Evolutionary conservation across 306 rosid genomes (phyloP).

Genomic region (Cucurbita pepo): DNA sequence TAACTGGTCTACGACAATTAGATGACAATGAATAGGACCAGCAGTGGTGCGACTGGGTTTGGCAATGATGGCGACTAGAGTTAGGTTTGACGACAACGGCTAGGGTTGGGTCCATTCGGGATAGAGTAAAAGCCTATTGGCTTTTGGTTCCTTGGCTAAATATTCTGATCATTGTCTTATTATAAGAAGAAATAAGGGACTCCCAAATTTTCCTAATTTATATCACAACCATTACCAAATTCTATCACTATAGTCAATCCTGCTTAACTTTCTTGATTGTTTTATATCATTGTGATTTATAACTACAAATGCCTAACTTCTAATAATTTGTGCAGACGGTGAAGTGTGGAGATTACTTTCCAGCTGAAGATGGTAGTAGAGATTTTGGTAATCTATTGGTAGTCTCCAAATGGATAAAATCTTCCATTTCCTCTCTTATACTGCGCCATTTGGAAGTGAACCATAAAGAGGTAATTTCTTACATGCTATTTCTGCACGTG

Average conservation of each 20-base stretch:
- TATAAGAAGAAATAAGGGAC: not conserved
- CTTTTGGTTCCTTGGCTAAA: no score
- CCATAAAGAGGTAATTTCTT: constrained; percentile 38
- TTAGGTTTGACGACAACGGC: no score
- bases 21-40: no score
- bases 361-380: constrained; percentile 80
- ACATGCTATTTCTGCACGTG: not conserved
- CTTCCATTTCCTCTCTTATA: constrained; percentile 44
- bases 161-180: no score
- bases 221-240: no score
- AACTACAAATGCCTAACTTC: not conserved
- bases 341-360: constrained; percentile 88
- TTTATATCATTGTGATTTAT: not conserved
- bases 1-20: no score
- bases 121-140: no score
- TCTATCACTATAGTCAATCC: not conserved
- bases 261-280: not conserved
- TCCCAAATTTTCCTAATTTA: not conserved
- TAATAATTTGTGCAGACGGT: constrained; percentile 22
- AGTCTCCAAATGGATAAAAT: constrained; percentile 46
- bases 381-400: constrained; percentile 62
- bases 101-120: no score
- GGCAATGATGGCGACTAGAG: no score
- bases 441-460: constrained; percentile 63
- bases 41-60: no score